A percentile compares a stretch with the other conserved stretches of the same genome.
phyloP scores from a whole-genome alignment of 2,329 filamentous ascomycete species.

The Colletotrichum sp. region DNA sequence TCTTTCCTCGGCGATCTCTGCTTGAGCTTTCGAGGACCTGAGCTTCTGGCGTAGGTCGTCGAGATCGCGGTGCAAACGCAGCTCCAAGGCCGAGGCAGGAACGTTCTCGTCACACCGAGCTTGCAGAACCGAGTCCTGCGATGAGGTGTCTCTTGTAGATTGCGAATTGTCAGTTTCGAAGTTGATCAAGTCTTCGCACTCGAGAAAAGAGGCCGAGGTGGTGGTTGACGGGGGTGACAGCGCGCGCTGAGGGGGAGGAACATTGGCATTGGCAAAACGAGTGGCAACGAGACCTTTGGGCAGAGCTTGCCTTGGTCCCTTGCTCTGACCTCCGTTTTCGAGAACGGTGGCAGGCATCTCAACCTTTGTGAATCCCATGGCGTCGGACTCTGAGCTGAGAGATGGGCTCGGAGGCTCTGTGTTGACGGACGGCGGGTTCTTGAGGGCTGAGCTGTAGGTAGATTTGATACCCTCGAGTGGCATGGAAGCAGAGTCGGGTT shows the following conservation, averaged over 20 bases:
- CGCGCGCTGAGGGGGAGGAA: neutral
- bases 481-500: neutral
- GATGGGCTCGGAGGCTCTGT: neutral
- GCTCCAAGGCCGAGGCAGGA: neutral
- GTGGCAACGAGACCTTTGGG: constrained; percentile 16
- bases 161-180: neutral
- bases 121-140: neutral
- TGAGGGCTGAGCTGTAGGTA: neutral
- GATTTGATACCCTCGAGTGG: neutral
- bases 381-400: neutral
- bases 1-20: constrained; percentile 34
- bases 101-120: neutral
- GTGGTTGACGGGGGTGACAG: neutral
- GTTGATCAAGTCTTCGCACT: constrained; percentile 2
- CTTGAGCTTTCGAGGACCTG: neutral
- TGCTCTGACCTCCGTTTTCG: neutral
- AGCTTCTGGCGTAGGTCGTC: constrained; percentile 21
- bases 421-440: neutral
- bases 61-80: constrained; percentile 23
- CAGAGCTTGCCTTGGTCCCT: constrained; percentile 14
- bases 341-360: neutral
- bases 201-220: neutral
- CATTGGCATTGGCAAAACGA: constrained; percentile 4
- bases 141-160: neutral
- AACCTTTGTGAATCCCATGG: constrained; percentile 16